Base-by-base conservation (phyloP, 345 rosid species). In the Eucalyptus albens region DNA sequence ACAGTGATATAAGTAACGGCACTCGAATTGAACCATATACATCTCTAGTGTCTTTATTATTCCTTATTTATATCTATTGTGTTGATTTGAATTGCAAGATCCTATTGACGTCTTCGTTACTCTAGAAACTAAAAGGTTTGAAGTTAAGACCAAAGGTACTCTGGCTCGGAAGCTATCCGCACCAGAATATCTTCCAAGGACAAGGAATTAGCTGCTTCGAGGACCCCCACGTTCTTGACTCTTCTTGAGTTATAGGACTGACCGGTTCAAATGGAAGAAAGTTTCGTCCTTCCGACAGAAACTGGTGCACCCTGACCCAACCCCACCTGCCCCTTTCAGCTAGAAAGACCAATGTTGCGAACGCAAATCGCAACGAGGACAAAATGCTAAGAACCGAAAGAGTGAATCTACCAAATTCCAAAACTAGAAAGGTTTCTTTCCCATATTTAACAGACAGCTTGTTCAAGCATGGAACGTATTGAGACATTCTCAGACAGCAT, bases 1-100 rank as follows among this genome's bases (percentile, higher is more conserved):
- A 4, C 0, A 1, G 1, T 24, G 6, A 24, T 9, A 56, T 24
- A 56, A 24, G 5, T 56, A 56, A 22, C 0, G 2, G 2, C 3
- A 56, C 13, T 24, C 13, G 1, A 0, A 56, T 56, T 24, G 13
- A 56, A 56, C 0, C 4, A 24, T 3, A 3, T 22, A 56, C 24
- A 6, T 24, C 62, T 56, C 3, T 56, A 24, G 0, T 22, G 1
- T 10, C 13, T 26, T 0, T 56, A 56, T 56, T 24, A 26, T 56
- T 56, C 2, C 0, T 56, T 22, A 11, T 10, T 56, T 22, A 56
- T 56, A 24, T 9, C 47, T 45, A 0, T 45, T 9, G 47, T 26
- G 29, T 56, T 56, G 14, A 56, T 56, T 22, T 24, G 13, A 56
- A 56, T 56, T 24, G 6, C 29, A 56, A 56, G 6, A 56, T 56